Evolutionary conservation across 1,284 basidiomycete genomes (phyloP).

Genomic region (Cryptococcus deneoformans): DNA sequence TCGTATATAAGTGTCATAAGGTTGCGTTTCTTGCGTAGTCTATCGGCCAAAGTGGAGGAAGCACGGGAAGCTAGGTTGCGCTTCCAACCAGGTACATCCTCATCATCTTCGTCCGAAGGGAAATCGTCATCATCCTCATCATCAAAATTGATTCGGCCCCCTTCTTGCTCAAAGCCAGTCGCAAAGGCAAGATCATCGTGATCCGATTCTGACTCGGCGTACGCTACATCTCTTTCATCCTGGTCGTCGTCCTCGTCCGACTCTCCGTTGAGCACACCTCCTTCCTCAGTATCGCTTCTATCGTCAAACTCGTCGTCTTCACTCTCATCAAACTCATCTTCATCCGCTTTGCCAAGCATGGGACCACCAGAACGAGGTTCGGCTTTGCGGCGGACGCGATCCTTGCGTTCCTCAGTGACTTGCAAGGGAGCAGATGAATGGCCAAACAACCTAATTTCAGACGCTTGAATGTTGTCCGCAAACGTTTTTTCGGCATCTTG

Average conservation of each 20-base stretch:
- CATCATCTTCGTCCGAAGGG: conserved; percentile 49
- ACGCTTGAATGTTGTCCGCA: conserved; percentile 74
- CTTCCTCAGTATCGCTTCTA: conserved; percentile 44
- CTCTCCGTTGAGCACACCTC: conserved; percentile 30
- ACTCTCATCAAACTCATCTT: conserved; percentile 41
- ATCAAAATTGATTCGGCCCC: conserved; percentile 46
- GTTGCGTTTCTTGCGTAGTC: conserved; percentile 59
- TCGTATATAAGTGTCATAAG: conserved; percentile 87
- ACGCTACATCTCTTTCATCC: conserved; percentile 56
- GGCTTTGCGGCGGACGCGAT: conserved; percentile 32
- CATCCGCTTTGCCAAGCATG: conserved; percentile 44
- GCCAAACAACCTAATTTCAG: conserved; percentile 81
- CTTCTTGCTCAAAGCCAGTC: conserved; percentile 50
- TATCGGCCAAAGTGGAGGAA: conserved; percentile 53
- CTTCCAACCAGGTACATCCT: conserved; percentile 72
- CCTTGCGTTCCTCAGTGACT: conserved; percentile 21
- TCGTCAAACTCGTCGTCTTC: conserved; percentile 42
- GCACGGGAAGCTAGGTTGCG: conserved; percentile 65
- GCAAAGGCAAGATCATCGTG: conserved; percentile 46
- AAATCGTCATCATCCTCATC: conserved; percentile 43
- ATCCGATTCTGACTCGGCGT: conserved; percentile 72
- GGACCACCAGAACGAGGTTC: conserved; percentile 39
- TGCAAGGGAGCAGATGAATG: conserved; percentile 65
- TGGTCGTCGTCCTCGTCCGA: conserved; percentile 49
- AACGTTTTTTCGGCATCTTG: conserved; percentile 84